These are phyloP conservation scores for Cyberlindnera amylophila DNA, from an alignment of 805 yeast species.

Conservation along the genomic window DNA sequence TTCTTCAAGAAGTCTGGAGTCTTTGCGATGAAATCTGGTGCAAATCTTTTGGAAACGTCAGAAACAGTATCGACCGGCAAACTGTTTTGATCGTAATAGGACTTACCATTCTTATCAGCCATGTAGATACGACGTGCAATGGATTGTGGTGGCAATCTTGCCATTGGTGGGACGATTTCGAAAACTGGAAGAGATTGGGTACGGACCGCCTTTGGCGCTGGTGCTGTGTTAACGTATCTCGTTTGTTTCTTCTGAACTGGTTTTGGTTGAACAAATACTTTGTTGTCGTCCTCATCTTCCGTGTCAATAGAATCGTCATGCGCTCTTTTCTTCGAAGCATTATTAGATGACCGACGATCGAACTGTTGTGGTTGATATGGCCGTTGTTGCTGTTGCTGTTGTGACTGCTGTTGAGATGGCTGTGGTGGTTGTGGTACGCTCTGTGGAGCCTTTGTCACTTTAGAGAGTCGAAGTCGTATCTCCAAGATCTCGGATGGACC, in stretches of 20 bases:
- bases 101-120: constrained; percentile 25
- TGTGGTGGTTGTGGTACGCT: constrained; percentile 2
- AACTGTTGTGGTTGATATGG: constrained; percentile 6
- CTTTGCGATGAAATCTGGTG: constrained; percentile 25
- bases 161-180: constrained; percentile 20
- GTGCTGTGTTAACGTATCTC: constrained; percentile 38
- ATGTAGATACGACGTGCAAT: constrained; percentile 27
- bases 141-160: constrained; percentile 25
- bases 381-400: neutral
- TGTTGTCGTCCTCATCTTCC: constrained; percentile 19
- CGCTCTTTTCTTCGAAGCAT: constrained; percentile 13
- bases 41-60: constrained; percentile 26
- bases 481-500: constrained; percentile 50
- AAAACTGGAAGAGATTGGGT: constrained; percentile 41
- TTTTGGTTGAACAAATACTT: constrained; percentile 16
- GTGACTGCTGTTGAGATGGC: neutral
- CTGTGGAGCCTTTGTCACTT: constrained; percentile 15
- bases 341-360: constrained; percentile 10
- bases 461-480: constrained; percentile 45
- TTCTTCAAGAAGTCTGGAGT: constrained; percentile 8
- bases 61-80: constrained; percentile 8
- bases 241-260: constrained; percentile 14
- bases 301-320: constrained; percentile 19
- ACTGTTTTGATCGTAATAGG: constrained; percentile 5
- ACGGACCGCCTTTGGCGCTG: constrained; percentile 44